Evolutionary conservation across 1,284 basidiomycete genomes (phyloP).

Genomic region (Laetiporus sulphureus): DNA sequence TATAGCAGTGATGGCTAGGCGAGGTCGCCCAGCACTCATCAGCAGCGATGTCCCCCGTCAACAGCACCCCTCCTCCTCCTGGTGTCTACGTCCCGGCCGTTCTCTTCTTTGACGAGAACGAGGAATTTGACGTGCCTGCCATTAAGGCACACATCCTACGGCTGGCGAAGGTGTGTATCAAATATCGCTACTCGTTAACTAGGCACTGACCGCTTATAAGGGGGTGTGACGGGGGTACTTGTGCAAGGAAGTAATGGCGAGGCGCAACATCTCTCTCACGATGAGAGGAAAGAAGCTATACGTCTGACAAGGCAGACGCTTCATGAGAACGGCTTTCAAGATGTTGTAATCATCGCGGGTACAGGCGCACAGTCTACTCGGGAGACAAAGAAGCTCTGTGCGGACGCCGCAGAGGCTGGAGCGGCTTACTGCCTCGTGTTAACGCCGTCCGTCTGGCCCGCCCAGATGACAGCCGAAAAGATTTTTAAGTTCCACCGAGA

Average conservation of each 20-base stretch:
- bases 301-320: constrained; percentile 66
- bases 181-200: too few relatives aligned
- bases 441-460: constrained; percentile 64
- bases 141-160: constrained; percentile 61
- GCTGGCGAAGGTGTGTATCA: constrained; percentile 46
- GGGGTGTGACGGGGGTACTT: constrained; percentile 67
- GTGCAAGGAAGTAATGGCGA: constrained; percentile 77
- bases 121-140: constrained; percentile 55
- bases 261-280: constrained; percentile 69
- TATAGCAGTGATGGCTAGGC: too few relatives aligned
- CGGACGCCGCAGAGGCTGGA: constrained; percentile 76
- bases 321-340: constrained; percentile 62
- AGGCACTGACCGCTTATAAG: too few relatives aligned
- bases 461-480: constrained; percentile 53
- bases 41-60: constrained; percentile 7
- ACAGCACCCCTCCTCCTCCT: constrained; percentile 39
- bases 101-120: constrained; percentile 59
- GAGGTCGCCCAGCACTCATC: too few relatives aligned
- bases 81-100: constrained; percentile 74
- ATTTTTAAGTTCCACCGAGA: constrained; percentile 51
- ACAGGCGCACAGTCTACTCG: constrained; percentile 79
- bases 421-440: constrained; percentile 75
- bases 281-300: constrained; percentile 63
- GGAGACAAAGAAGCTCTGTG: constrained; percentile 76
- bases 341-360: constrained; percentile 75